Evolutionary conservation across 2,329 filamentous ascomycete species (phyloP).

Genomic region (Lecanicillium sp.): DNA sequence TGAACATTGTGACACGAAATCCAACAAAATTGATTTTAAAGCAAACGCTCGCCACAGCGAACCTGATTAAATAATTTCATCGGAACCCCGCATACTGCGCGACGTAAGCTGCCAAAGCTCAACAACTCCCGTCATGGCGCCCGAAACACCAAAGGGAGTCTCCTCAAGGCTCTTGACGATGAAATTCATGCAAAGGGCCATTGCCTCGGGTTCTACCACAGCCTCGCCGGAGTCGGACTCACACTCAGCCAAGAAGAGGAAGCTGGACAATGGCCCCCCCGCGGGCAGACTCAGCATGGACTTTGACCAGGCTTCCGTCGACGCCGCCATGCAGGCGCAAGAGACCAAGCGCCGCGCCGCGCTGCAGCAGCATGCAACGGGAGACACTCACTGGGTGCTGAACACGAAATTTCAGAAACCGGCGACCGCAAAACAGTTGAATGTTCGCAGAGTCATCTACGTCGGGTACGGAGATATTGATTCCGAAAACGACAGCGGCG

Average conservation of each 20-base stretch:
- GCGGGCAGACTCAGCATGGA: constrained; percentile 31
- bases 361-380: constrained; percentile 55
- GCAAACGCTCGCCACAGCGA: no score
- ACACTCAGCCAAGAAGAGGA: constrained; percentile 58
- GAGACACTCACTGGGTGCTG: constrained; percentile 72
- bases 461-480: constrained; percentile 48
- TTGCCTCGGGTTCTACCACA: constrained; percentile 48
- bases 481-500: constrained; percentile 29
- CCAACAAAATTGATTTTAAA: neutral
- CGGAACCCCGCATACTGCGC: neutral
- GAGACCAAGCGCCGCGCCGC: constrained; percentile 59
- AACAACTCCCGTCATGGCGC: constrained; percentile 32
- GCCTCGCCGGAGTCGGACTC: constrained; percentile 43
- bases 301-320: constrained; percentile 54
- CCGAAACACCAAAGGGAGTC: constrained; percentile 59
- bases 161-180: constrained; percentile 85
- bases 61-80: neutral
- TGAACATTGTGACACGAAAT: neutral
- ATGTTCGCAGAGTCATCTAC: constrained; percentile 52
- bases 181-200: constrained; percentile 96
- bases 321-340: constrained; percentile 59
- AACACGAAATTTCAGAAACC: constrained; percentile 36
- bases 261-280: constrained; percentile 34
- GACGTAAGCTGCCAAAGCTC: constrained; percentile 2
- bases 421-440: constrained; percentile 24